Conservation (phyloP, 345 rosid genomes). For the Hypericum androsaemum region DNA sequence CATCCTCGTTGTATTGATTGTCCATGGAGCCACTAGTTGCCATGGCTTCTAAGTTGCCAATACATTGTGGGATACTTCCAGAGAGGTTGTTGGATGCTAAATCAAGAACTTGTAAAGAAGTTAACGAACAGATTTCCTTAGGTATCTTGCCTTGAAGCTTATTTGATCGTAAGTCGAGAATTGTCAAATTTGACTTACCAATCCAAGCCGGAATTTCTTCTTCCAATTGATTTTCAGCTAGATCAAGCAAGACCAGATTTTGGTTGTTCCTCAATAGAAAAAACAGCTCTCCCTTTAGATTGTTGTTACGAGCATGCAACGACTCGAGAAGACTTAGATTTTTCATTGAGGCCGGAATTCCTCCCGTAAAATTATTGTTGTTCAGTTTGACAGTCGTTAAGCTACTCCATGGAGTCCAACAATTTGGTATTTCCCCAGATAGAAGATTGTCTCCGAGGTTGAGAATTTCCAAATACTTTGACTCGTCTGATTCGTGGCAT, state of each 20-base stretch:
- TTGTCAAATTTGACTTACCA: neutral
- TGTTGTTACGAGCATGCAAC: constrained; percentile 1
- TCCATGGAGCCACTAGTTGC: neutral
- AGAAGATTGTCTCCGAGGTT: neutral
- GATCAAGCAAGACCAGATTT: neutral
- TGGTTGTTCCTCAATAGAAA: neutral
- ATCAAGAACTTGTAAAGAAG: neutral
- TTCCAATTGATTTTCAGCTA: neutral
- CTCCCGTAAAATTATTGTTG: neutral
- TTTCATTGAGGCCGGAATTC: neutral
- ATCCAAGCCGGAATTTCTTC: neutral
- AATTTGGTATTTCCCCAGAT: constrained; percentile 2
- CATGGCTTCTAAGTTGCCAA: neutral
- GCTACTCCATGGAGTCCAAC: neutral
- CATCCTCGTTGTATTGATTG: neutral
- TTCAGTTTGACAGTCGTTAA: neutral
- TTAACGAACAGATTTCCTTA: neutral
- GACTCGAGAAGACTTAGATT: neutral
- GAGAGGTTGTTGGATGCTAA: neutral
- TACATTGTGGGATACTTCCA: neutral
- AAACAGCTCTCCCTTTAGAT: neutral
- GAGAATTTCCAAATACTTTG: neutral
- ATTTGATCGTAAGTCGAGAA: neutral
- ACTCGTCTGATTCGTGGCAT: neutral
- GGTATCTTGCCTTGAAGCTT: neutral